phyloP scores from a whole-genome alignment of 371 early-diverging fungal species.

The Saksenaea vasiformis region DNA sequence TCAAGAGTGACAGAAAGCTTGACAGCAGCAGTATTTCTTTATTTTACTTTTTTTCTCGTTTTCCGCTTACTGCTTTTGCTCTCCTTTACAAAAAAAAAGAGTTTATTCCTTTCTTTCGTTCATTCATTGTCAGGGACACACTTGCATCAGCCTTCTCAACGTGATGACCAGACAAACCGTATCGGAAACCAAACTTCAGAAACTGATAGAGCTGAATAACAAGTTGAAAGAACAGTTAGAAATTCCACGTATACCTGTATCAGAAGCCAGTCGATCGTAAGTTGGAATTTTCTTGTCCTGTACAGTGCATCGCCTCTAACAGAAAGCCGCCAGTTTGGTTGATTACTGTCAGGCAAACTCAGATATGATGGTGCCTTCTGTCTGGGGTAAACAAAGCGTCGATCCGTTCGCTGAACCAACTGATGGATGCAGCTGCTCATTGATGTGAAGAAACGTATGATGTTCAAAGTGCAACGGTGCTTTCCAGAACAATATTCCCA shows the following conservation, averaged over 20 bases:
- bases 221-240: constrained; percentile 49
- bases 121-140: not conserved
- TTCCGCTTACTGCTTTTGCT: not conserved
- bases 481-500: no score
- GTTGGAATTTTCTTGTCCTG: constrained; percentile 16
- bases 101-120: not conserved
- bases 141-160: not conserved
- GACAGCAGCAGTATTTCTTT: not conserved
- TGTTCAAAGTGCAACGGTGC: no score
- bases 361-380: constrained; percentile 48
- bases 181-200: constrained; percentile 46
- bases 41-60: not conserved
- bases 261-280: constrained; percentile 55
- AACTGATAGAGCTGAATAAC: constrained; percentile 44
- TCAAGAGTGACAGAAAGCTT: not conserved
- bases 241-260: constrained; percentile 47
- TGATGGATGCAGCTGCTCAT: constrained; percentile 39
- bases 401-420: constrained; percentile 51
- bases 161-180: constrained; percentile 24
- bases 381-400: constrained; percentile 42
- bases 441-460: constrained; percentile 26
- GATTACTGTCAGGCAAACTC: constrained; percentile 46
- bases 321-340: constrained; percentile 27
- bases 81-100: not conserved
- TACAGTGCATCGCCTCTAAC: not conserved